phyloP scores from a whole-genome alignment of 805 yeast genomes.

The Yarrowia osloensis region DNA sequence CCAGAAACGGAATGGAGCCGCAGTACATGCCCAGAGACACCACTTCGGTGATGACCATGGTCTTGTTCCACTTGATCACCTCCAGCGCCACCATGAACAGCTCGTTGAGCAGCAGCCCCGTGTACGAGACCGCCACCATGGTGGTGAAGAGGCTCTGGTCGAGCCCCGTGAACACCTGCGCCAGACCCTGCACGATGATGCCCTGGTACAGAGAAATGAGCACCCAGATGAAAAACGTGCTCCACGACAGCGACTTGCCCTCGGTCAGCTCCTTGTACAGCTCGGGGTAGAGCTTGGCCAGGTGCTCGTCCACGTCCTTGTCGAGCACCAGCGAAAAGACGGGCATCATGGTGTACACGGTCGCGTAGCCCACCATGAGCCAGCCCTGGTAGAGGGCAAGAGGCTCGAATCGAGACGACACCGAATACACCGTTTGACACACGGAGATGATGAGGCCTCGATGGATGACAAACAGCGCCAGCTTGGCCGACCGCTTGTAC shows the following conservation, averaged over 20 bases:
- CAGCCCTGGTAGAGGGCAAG: conserved; percentile 93
- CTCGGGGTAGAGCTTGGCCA: conserved; percentile 91
- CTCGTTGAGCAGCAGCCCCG: conserved; percentile 80
- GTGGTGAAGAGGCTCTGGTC: conserved; percentile 54
- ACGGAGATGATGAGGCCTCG: conserved; percentile 92
- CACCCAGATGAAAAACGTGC: conserved; percentile 90
- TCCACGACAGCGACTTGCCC: conserved; percentile 82
- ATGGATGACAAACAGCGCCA: conserved; percentile 94
- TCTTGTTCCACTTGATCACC: conserved; percentile 85
- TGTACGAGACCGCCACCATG: conserved; percentile 86
- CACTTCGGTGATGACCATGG: conserved; percentile 72
- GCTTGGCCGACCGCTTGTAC: conserved; percentile 90
- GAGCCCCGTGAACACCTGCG: conserved; percentile 75
- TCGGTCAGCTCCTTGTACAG: conserved; percentile 87
- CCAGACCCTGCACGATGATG: conserved; percentile 71
- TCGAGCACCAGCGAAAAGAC: conserved; percentile 91
- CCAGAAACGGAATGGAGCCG: conserved; percentile 76
- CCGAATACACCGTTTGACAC: conserved; percentile 91
- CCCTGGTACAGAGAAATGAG: conserved; percentile 91
- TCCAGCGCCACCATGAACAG: conserved; percentile 91
- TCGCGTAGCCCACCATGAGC: conserved; percentile 98
- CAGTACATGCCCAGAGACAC: conserved; percentile 67
- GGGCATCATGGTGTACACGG: conserved; percentile 97
- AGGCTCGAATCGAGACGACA: conserved; percentile 87
- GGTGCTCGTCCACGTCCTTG: conserved; percentile 83